phyloP scores from a whole-genome alignment of 2,329 filamentous ascomycete genomes.

The Nectriaceae sp. region DNA sequence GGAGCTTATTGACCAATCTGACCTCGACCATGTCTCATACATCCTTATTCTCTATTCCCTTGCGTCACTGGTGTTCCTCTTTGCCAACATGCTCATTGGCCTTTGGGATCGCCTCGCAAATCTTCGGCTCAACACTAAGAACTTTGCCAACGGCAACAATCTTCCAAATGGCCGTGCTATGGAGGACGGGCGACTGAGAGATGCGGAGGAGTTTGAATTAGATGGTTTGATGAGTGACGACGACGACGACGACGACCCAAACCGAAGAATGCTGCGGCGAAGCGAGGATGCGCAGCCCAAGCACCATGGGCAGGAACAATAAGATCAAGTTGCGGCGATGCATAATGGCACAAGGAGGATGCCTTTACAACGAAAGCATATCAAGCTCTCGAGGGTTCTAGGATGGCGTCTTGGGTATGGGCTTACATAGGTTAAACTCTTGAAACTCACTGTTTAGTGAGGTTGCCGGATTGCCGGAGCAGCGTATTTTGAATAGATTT shows the following conservation, averaged over 20 bases:
- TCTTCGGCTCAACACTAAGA: conserved; percentile 38
- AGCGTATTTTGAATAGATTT: too few species aligned
- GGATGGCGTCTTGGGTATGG: not conserved
- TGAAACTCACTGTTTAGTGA: too few species aligned
- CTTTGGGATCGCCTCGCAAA: conserved; percentile 71
- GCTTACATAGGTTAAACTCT: too few species aligned
- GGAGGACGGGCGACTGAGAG: conserved; percentile 63
- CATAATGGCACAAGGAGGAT: too few species aligned
- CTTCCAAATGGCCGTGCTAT: conserved; percentile 35
- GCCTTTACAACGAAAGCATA: not conserved
- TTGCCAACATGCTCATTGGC: conserved; percentile 81
- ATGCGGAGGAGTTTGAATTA: conserved; percentile 92
- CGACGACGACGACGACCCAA: conserved; percentile 73
- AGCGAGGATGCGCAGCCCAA: conserved; percentile 43
- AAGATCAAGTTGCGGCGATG: too few species aligned
- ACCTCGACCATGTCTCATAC: conserved; percentile 88
- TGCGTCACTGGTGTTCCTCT: conserved; percentile 88
- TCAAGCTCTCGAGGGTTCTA: not conserved
- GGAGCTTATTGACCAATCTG: conserved; percentile 69
- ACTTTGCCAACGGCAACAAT: conserved; percentile 38
- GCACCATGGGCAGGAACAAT: conserved; percentile 37
- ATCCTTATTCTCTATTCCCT: conserved; percentile 89
- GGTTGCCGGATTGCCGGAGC: too few species aligned
- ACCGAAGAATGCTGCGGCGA: conserved; percentile 39
- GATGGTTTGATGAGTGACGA: conserved; percentile 89